Percentiles rank a stretch among this genome's conserved stretches.
These are phyloP conservation scores for Trichocladium uniseriatum DNA, from an alignment of 495 filamentous ascomycete genomes.

Conservation along the genomic window DNA sequence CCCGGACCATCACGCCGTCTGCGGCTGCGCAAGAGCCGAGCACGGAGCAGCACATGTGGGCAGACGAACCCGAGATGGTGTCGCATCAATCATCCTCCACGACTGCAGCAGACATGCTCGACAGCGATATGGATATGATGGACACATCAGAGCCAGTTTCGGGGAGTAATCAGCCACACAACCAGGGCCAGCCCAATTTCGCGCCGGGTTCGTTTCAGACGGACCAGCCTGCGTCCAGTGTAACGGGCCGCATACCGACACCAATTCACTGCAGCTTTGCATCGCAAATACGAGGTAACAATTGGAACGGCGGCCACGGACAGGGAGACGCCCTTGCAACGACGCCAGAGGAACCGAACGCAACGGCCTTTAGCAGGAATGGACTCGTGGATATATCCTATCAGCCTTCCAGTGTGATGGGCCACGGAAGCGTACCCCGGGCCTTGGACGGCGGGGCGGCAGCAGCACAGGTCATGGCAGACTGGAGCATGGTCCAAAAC, in stretches of 20 bases:
- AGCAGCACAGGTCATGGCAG: slow-evolving; percentile 28
- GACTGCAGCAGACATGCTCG: slow-evolving; percentile 22
- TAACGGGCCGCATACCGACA: slow-evolving; percentile 41
- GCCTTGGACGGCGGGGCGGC: slow-evolving; percentile 30
- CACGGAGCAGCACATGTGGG: slow-evolving; percentile 15
- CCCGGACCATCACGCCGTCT: slow-evolving; percentile 30
- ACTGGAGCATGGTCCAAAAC: slow-evolving; percentile 40
- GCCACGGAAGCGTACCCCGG: slow-evolving; percentile 25
- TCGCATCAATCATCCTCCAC: slow-evolving; percentile 1
- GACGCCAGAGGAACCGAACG: slow-evolving; percentile 33
- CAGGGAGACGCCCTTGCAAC: slow-evolving; percentile 24
- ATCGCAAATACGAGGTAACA: slow-evolving; percentile 37
- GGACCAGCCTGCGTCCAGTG: slow-evolving; percentile 20
- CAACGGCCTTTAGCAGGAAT: slow-evolving; percentile 26
- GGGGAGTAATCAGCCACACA: neutral
- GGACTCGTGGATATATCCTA: slow-evolving; percentile 21
- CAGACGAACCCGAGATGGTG: slow-evolving; percentile 21
- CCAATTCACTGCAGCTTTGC: slow-evolving; percentile 45
- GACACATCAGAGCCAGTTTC: slow-evolving; percentile 24
- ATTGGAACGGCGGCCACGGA: slow-evolving; percentile 25
- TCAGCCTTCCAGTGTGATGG: slow-evolving; percentile 16
- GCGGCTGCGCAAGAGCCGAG: slow-evolving; percentile 21
- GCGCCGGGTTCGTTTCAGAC: slow-evolving; percentile 24
- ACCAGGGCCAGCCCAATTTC: slow-evolving; percentile 16
- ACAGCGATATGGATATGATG: slow-evolving; percentile 49